Conservation (phyloP, 108 stramenopile species). For the Mayamaea pseudoterrestris region DNA sequence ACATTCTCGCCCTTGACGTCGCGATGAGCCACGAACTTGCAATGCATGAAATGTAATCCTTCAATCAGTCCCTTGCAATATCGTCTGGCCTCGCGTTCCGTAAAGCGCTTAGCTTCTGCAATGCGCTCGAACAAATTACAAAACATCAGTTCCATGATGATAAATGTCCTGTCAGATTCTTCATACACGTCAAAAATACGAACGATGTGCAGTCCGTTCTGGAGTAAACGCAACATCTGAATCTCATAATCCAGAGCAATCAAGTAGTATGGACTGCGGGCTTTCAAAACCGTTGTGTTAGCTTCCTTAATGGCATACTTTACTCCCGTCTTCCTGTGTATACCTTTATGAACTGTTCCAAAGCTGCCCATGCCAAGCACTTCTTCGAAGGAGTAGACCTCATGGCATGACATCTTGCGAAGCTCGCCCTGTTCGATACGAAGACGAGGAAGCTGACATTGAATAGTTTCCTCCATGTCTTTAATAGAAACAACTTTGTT, state of each 20-base stretch:
- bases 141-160: slow-evolving; percentile 73
- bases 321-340: slow-evolving; percentile 24
- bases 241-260: slow-evolving; percentile 52
- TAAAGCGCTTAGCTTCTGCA: slow-evolving; percentile 84
- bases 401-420: too few relatives aligned
- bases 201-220: slow-evolving; percentile 76
- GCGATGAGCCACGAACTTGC: slow-evolving; percentile 69
- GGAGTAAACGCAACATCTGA: slow-evolving; percentile 36
- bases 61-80: slow-evolving; percentile 68
- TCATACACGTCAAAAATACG: slow-evolving; percentile 63
- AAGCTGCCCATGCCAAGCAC: slow-evolving; percentile 61
- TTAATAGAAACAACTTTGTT: too few relatives aligned
- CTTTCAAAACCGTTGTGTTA: slow-evolving; percentile 26
- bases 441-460: too few relatives aligned
- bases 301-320: slow-evolving; percentile 55
- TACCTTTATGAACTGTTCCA: slow-evolving; percentile 40
- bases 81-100: slow-evolving; percentile 89
- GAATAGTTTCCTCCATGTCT: too few relatives aligned
- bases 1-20: slow-evolving; percentile 91
- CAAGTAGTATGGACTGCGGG: slow-evolving; percentile 2
- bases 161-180: slow-evolving; percentile 36
- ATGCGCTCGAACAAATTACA: slow-evolving; percentile 89
- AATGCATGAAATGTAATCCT: slow-evolving; percentile 81
- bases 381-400: slow-evolving; percentile 24
- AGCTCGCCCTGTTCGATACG: too few relatives aligned